Conservation (phyloP, 2,329 filamentous ascomycete genomes). For the Aspergillus glaucus region DNA sequence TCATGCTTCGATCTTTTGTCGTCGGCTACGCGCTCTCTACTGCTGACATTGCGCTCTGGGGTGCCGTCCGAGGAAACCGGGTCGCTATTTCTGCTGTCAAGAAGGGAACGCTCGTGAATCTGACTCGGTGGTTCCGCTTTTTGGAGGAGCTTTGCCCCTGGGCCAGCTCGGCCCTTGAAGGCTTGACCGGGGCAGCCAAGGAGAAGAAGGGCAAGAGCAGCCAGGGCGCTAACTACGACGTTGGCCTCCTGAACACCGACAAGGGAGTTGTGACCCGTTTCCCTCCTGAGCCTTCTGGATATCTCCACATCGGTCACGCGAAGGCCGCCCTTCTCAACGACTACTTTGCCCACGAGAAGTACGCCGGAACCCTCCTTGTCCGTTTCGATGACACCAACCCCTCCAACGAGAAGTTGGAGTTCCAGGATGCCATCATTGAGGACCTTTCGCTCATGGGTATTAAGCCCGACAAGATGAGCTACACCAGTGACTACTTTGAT, state of each 20-base stretch:
- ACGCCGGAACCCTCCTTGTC: constrained; percentile 82
- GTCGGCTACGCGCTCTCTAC: constrained; percentile 72
- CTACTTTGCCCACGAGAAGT: constrained; percentile 91
- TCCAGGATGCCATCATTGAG: constrained; percentile 85
- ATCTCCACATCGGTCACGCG: constrained; percentile 91
- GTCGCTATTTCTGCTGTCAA: constrained; percentile 76
- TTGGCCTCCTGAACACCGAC: constrained; percentile 75
- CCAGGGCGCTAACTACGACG: constrained; percentile 81
- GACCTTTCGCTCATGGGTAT: constrained; percentile 89
- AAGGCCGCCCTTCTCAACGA: constrained; percentile 92
- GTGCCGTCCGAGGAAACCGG: constrained; percentile 73
- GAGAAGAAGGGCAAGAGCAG: constrained; percentile 65
- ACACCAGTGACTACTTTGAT: constrained; percentile 94
- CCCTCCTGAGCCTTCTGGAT: constrained; percentile 90
- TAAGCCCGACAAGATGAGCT: constrained; percentile 76
- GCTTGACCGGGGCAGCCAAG: constrained; percentile 61
- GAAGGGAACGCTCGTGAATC: constrained; percentile 67
- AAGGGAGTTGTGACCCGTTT: constrained; percentile 89
- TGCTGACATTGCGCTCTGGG: constrained; percentile 76
- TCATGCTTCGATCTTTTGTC: constrained; percentile 80
- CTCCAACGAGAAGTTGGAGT: constrained; percentile 94
- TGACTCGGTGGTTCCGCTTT: constrained; percentile 81
- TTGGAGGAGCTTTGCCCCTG: constrained; percentile 76
- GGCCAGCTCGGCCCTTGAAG: constrained; percentile 64
- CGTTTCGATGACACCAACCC: constrained; percentile 98